Evolutionary conservation across 2,329 filamentous ascomycete genomes (phyloP).

Genomic region (Coniella lustricola): DNA sequence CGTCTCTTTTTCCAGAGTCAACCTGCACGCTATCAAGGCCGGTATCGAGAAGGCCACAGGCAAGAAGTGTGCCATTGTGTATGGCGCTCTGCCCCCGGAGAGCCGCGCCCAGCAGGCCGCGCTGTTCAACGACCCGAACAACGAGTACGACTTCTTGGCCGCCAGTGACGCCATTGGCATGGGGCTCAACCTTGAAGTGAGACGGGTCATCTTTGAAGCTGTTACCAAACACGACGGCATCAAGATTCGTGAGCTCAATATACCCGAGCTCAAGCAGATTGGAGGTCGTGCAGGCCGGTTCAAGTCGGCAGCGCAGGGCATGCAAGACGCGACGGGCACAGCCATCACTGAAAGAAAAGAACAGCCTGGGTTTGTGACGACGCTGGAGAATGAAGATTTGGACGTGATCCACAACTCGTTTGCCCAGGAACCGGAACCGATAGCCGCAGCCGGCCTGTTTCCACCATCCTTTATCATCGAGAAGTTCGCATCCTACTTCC

Average conservation of each 20-base stretch:
- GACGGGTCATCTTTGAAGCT: conserved; percentile 80
- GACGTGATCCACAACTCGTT: conserved; percentile 56
- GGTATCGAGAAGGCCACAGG: conserved; percentile 71
- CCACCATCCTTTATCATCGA: conserved; percentile 67
- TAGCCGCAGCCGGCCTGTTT: conserved; percentile 65
- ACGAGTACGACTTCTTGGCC: conserved; percentile 90
- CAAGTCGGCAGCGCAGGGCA: conserved; percentile 58
- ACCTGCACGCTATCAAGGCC: conserved; percentile 72
- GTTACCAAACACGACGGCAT: conserved; percentile 64
- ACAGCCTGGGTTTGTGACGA: conserved; percentile 65
- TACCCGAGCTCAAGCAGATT: conserved; percentile 89
- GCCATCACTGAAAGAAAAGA: not conserved
- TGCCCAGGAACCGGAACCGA: conserved; percentile 51
- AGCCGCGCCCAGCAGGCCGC: conserved; percentile 85
- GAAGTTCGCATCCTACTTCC: conserved; percentile 75
- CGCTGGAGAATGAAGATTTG: conserved; percentile 66
- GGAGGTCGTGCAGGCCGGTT: conserved; percentile 86
- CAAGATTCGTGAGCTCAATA: conserved; percentile 49
- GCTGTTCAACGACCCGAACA: conserved; percentile 90
- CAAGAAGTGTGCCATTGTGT: conserved; percentile 82
- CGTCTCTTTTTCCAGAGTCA: conserved; percentile 76
- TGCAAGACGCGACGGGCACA: conserved; percentile 12
- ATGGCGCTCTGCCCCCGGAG: conserved; percentile 85
- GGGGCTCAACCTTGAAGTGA: conserved; percentile 90
- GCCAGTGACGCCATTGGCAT: conserved; percentile 96